A percentile compares a stretch with the other conserved stretches of the same genome.
These are phyloP conservation scores for Termitomyces sp. DNA, from an alignment of 768 basidiomycete species.

Conservation along the genomic window DNA sequence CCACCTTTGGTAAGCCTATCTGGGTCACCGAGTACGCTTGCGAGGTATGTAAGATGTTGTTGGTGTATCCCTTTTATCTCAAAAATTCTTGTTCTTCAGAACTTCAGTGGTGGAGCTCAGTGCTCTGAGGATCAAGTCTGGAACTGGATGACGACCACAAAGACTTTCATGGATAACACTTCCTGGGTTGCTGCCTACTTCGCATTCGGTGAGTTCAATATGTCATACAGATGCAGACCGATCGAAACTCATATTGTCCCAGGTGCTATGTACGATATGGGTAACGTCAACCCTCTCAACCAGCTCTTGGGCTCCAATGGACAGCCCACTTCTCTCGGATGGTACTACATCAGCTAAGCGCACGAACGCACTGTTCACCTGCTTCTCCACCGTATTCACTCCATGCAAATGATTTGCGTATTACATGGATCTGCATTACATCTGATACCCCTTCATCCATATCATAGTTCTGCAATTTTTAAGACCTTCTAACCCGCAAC, in stretches of 20 bases:
- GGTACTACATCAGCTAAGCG: constrained; percentile 39
- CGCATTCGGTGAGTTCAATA: constrained; percentile 54
- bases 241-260: background rate
- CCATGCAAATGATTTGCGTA: constrained; percentile 6
- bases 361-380: background rate
- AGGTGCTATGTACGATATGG: constrained; percentile 57
- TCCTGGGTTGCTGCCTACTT: constrained; percentile 39
- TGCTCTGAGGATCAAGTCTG: constrained; percentile 37
- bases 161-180: constrained; percentile 42
- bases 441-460: constrained; percentile 15
- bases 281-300: constrained; percentile 54
- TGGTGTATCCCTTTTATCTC: background rate
- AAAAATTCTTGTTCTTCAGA: constrained; percentile 27
- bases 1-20: constrained; percentile 38
- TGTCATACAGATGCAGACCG: background rate
- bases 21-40: constrained; percentile 74
- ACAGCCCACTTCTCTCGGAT: constrained; percentile 49
- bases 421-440: constrained; percentile 11
- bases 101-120: constrained; percentile 49
- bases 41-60: constrained; percentile 33
- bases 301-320: constrained; percentile 43
- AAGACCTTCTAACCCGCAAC: constrained; percentile 14
- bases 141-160: constrained; percentile 43
- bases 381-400: background rate
- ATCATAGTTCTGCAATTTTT: constrained; percentile 3